Evolutionary conservation across 1,139 yeast genomes (phyloP), one percentile per base, ranked within the genome.

Genomic region (Pichia sp.): DNA sequence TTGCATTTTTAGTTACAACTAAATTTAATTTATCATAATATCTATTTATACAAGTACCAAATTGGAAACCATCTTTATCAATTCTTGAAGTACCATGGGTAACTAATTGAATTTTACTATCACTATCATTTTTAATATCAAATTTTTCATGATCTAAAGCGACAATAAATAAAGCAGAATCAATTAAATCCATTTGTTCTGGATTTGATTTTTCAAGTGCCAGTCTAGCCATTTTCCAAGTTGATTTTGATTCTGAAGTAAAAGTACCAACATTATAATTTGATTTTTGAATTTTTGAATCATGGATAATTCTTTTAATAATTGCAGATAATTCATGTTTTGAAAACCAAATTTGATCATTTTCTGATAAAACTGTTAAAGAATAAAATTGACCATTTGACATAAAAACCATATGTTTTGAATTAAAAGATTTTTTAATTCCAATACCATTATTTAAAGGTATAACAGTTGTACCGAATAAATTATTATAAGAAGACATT

Each of bases 1-100:
- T 81, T 0, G 87, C 74, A 59, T 82, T 84, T 42, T 71, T 69
- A 1, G 90, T 80, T 10, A 84, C 79, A 30, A 84, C 71, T 37
- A 84, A 59, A 59, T 83, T 90, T 43, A 84, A 64, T 59, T 84
- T 84, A 60, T 84, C 94, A 58, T 82, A 83, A 86, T 90, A 83
- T 56, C 94, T 69, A 11, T 85, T 80, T 22, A 82, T 78, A 66
- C 92, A 84, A 2, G 87, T 77, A 22, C 94, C 94, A 12, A 73
- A 66, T 62, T 84, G 92, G 42, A 78, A 68, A 51, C 83, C 85
- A 29, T 73, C 66, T 3, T 68, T 64, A 39, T 77, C 72, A 46
- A 82, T 71, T 32, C 65, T 64, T 1, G 84, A 73, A 3, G 84
- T 73, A 26, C 94, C 94, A 58, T 82, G 84, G 29, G 82, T 74